Conservation (phyloP, 257 asterid genomes). For the Nicotiana benthamiana region DNA sequence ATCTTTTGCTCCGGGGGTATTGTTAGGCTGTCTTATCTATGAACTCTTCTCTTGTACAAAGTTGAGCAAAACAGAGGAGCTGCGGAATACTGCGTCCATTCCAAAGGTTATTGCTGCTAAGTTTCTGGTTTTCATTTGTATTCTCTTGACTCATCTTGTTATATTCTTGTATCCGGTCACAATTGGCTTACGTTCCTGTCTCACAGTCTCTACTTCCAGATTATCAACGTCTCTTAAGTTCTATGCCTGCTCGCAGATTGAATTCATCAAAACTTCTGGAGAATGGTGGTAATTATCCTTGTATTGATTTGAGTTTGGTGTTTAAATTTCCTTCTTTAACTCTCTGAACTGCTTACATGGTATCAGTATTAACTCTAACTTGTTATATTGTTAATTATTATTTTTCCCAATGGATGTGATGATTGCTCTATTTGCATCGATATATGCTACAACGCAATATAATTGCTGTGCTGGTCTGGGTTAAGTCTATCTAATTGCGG, state of each 20-base stretch:
- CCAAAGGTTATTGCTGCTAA: slow-evolving; percentile 63
- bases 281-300: slow-evolving; percentile 49
- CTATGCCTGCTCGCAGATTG: slow-evolving; percentile 90
- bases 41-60: slow-evolving; percentile 90
- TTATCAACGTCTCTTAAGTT: slow-evolving; percentile 92
- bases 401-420: neutral
- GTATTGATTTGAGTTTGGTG: slow-evolving; percentile 6
- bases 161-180: slow-evolving; percentile 20
- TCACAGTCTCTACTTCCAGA: slow-evolving; percentile 96
- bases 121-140: slow-evolving; percentile 7
- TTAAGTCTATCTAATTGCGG: neutral
- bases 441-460: neutral
- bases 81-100: slow-evolving; percentile 68
- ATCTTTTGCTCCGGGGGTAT: slow-evolving; percentile 19
- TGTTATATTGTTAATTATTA: neutral
- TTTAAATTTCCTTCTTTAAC: slow-evolving; percentile 4
- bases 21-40: slow-evolving; percentile 87
- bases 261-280: slow-evolving; percentile 95
- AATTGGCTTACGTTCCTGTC: slow-evolving; percentile 27
- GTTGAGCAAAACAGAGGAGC: slow-evolving; percentile 80
- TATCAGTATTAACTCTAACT: neutral
- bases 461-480: neutral
- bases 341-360: neutral
- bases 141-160: slow-evolving; percentile 12
- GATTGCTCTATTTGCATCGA: neutral